Percentiles rank a stretch among this genome's conserved stretches.
Evolutionary conservation across 306 rosid species (phyloP).

Genomic region (Rosa rugosa): DNA sequence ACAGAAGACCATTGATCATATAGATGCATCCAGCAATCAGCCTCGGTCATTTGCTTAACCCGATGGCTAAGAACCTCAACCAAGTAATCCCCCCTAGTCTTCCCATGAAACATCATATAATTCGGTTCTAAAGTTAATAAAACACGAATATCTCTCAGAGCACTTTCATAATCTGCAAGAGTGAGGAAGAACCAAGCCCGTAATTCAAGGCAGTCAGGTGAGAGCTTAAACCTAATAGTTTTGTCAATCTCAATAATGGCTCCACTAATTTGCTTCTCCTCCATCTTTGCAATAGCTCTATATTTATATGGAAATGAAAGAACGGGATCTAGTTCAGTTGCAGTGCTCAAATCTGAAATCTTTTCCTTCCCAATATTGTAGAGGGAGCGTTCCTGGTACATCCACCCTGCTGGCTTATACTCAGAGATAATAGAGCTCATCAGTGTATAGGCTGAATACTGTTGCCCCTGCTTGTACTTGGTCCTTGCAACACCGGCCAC

Average conservation of each 20-base stretch:
- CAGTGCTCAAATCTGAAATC: constrained; percentile 61
- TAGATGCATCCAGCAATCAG: constrained; percentile 88
- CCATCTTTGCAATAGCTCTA: constrained; percentile 57
- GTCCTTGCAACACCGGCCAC: constrained; percentile 72
- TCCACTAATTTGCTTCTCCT: constrained; percentile 60
- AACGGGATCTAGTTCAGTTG: constrained; percentile 72
- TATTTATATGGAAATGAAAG: constrained; percentile 69
- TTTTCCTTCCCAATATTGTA: constrained; percentile 72
- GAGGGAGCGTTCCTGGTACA: constrained; percentile 80
- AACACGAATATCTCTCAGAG: constrained; percentile 64
- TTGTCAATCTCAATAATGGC: constrained; percentile 66
- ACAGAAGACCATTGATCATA: constrained; percentile 80
- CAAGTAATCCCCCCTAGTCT: constrained; percentile 52
- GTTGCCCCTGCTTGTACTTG: constrained; percentile 68
- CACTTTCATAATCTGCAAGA: constrained; percentile 57
- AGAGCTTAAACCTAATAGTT: constrained; percentile 62
- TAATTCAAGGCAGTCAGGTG: constrained; percentile 67
- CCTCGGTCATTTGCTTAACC: constrained; percentile 50
- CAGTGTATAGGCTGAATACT: constrained; percentile 64
- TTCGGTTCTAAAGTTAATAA: constrained; percentile 71
- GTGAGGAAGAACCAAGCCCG: constrained; percentile 73
- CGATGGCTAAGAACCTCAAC: constrained; percentile 41
- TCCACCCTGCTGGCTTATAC: constrained; percentile 78
- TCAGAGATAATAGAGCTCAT: constrained; percentile 63
- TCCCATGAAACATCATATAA: constrained; percentile 52